Evolutionary conservation across 345 rosid genomes (phyloP), one percentile per base, ranked within the genome.

Genomic region (Corchorus capsularis): DNA sequence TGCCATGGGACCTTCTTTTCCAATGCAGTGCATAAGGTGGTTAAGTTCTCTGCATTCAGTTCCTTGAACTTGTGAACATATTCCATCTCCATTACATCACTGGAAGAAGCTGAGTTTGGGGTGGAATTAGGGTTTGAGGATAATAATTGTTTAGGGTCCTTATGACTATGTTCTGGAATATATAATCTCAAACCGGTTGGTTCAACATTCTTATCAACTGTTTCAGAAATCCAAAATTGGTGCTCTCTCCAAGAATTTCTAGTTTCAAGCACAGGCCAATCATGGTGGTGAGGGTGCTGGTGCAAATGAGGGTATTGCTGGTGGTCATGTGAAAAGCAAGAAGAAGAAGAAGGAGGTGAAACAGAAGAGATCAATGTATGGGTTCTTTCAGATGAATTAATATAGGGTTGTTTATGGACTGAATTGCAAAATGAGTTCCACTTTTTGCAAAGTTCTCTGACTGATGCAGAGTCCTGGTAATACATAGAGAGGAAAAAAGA

Each of bases 1-100:
- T 91, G 96, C 90, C 86, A 83, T 0, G 97, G 97, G 17, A 89
- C 91, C 85, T 82, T 92, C 57, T 81, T 87, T 76, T 91, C 90
- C 90, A 94, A 85, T 76, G 86, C 91, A 75, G 61, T 79, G 77
- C 88, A 84, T 65, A 94, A 73, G 69, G 78, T 80, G 62, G 85
- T 80, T 72, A 88, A 72, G 84, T 88, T 94, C 73, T 88, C 84
- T 1, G 82, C 81, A 63, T 79, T 90, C 35, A 85, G 63, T 69
- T 89, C 89, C 83, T 92, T 88, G 85, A 91, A 89, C 76, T 83
- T 89, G 55, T 82, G 77, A 53, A 34, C 67, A 74, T 72, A 76
- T 39, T 88, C 94, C 75, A 85, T 80, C 73, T 89, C 96, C 88
- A 87, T 87, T 34, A 82, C 82, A 63, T 94, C 97, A 71, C 92